Evolutionary conservation across 345 rosid species (phyloP).

Genomic region (Citrus hindsii): DNA sequence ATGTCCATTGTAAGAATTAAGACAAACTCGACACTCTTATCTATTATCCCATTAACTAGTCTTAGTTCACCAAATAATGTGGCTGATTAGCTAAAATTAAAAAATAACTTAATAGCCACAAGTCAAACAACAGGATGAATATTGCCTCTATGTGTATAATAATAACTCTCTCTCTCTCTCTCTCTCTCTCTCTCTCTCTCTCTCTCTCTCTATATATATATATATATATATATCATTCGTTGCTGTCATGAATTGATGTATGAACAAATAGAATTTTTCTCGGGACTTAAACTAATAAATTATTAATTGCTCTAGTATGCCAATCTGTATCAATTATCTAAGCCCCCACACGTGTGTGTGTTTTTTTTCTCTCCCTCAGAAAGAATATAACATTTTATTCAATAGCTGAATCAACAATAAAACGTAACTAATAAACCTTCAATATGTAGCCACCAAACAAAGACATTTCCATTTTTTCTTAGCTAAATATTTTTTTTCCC

Average conservation of each 20-base stretch:
- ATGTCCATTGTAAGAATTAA: neutral
- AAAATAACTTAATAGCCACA: neutral
- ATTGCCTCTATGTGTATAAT: neutral
- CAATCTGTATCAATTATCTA: neutral
- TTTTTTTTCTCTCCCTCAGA: too few species aligned
- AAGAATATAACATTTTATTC: too few species aligned
- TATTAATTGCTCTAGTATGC: neutral
- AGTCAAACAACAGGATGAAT: constrained; percentile 4
- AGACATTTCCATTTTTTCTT: neutral
- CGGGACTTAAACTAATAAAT: neutral
- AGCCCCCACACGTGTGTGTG: neutral
- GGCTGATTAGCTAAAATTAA: neutral
- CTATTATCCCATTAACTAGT: neutral
- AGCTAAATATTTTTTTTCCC: neutral
- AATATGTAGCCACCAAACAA: neutral
- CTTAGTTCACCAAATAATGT: neutral
- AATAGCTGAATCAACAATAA: too few species aligned
- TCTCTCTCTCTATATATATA: too few species aligned
- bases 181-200: too few species aligned
- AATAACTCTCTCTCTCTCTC: too few species aligned
- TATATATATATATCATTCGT: too few species aligned
- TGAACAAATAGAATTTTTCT: neutral
- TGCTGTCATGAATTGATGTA: neutral
- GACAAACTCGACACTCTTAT: neutral
- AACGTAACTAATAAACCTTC: neutral